Base-by-base conservation (phyloP, 2,329 filamentous ascomycete genomes). In the Xylaria arbuscula region DNA sequence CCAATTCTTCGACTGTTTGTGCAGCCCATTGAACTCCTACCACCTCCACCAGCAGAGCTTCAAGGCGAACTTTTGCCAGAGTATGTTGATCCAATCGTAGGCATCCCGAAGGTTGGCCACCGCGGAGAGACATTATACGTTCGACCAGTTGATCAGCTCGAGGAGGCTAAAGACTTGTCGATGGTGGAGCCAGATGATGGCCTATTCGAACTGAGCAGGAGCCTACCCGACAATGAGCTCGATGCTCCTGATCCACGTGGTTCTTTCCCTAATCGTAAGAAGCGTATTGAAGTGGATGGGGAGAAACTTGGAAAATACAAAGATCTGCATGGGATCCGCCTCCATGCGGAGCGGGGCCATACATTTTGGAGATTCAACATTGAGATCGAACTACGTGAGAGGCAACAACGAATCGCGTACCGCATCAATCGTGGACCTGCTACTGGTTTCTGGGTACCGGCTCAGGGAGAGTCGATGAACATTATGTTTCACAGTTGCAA, bases 401-500 rank as follows among this genome's bases (percentile, higher is more conserved):
- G 85, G 67, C 93, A 98, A 80, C 89, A 94, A 75, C 91, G 95
- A 47, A 92, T 99, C 71, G 95, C 94, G 0, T 99, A 99, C 80
- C 92, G 94, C 62, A 97, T 99, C 83, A 99, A 99, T 77, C 87
- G 91, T 55, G 95, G 96, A 0, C 94, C 95, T 6, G 89, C 93
- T 2, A 90, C 93, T 61, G 93, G 92, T 1, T 99, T 99, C 79
- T 99, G 96, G 95, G 93, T 99, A 0, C 96, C 97, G 5, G 92
- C 91, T 38, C 88, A 86, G 58, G 91, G 89, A 17, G 87, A 97
- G 78, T 88, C 92, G 2, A 99, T 99, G 96, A 98, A 98, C 81
- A 93, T 98, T 78, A 97, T 98, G 94, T 99, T 98, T 82, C 89
- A 98, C 82, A 97, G 92, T 78, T 97, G 96, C 83, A 99, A 99